Percentiles rank a stretch among this genome's conserved stretches.
phyloP scores from a whole-genome alignment of 1,139 yeast genomes.

The Hyphopichia wangnamkhiaoensis region DNA sequence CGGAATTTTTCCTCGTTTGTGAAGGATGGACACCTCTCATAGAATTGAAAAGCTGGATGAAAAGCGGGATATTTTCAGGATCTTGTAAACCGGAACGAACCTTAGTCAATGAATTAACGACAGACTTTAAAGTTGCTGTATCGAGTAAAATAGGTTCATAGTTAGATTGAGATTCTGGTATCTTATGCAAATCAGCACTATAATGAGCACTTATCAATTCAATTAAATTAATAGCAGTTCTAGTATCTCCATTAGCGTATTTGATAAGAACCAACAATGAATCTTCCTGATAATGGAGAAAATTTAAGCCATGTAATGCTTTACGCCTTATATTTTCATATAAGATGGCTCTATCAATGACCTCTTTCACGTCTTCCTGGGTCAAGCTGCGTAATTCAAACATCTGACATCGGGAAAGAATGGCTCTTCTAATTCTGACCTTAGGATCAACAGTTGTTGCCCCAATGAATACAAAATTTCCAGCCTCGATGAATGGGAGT shows the following conservation, averaged over 20 bases:
- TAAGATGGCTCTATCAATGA: constrained; percentile 26
- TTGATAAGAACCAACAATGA: constrained; percentile 18
- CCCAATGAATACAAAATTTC: constrained; percentile 43
- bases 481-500: constrained; percentile 41
- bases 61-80: constrained; percentile 11
- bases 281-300: constrained; percentile 14
- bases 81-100: constrained; percentile 15
- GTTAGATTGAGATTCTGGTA: background rate
- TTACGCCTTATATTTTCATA: constrained; percentile 32
- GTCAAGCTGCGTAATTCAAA: constrained; percentile 27
- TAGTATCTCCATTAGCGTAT: constrained; percentile 32
- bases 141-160: background rate
- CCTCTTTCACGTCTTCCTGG: constrained; percentile 18
- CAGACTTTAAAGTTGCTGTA: constrained; percentile 3
- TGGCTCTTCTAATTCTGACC: constrained; percentile 35
- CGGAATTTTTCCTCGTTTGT: background rate
- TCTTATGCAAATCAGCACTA: constrained; percentile 1
- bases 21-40: constrained; percentile 9
- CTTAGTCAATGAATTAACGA: constrained; percentile 10
- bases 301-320: constrained; percentile 7
- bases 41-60: constrained; percentile 14
- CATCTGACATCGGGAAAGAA: constrained; percentile 43
- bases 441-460: constrained; percentile 43
- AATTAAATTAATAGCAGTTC: constrained; percentile 33
- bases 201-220: constrained; percentile 27